Evolutionary conservation across 1,139 yeast species (phyloP).

Genomic region (Pichia kudriavzevii): DNA sequence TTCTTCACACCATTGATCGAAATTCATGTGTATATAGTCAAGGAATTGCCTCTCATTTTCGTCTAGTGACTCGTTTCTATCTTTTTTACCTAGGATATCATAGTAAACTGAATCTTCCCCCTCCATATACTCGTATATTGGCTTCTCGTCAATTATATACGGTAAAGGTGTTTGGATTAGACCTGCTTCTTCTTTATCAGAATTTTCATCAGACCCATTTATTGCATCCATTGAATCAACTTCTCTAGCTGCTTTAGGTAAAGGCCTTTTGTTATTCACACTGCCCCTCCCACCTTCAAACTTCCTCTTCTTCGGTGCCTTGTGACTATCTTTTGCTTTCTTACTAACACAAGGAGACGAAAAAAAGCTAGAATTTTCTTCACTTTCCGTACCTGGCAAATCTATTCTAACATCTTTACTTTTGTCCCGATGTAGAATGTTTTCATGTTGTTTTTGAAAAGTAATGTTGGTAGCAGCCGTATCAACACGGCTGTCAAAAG

Average conservation of each 20-base stretch:
- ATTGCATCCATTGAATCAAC: conserved; percentile 9
- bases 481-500: conserved; percentile 10
- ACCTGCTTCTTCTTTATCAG: conserved; percentile 4
- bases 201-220: conserved; percentile 7
- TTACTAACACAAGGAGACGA: conserved; percentile 12
- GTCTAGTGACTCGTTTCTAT: conserved; percentile 7
- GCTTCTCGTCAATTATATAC: conserved; percentile 10
- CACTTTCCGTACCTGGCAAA: background rate
- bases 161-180: conserved; percentile 13
- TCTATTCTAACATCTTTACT: background rate
- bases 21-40: conserved; percentile 25
- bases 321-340: conserved; percentile 6
- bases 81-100: conserved; percentile 13
- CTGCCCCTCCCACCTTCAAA: background rate
- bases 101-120: conserved; percentile 13
- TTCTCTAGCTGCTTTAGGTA: background rate
- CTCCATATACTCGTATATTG: conserved; percentile 15
- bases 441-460: conserved; percentile 8
- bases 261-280: background rate
- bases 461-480: conserved; percentile 13
- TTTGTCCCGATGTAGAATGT: background rate
- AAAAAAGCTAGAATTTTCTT: conserved; percentile 4
- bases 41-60: conserved; percentile 17
- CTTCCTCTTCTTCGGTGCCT: background rate
- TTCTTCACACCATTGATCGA: conserved; percentile 32